These are phyloP conservation scores for Galium porrigens DNA, from an alignment of 305 asterid species.

Conservation along the genomic window DNA sequence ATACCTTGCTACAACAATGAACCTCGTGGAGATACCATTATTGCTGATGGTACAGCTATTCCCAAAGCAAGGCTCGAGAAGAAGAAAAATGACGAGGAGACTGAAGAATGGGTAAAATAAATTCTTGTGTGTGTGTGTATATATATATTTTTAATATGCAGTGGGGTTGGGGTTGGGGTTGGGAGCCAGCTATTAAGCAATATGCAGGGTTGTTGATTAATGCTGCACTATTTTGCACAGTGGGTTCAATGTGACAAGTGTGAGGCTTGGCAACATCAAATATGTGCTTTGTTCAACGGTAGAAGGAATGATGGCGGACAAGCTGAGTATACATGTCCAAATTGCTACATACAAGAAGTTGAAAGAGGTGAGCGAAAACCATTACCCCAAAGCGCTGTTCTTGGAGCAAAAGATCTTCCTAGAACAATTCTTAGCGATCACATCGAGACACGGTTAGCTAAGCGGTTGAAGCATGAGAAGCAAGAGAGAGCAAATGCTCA, in stretches of 20 bases:
- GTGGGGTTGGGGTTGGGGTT: not conserved
- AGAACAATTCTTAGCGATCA: slow-evolving; percentile 81
- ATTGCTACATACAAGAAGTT: slow-evolving; percentile 74
- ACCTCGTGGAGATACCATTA: slow-evolving; percentile 73
- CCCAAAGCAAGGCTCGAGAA: slow-evolving; percentile 72
- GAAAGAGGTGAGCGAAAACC: slow-evolving; percentile 82
- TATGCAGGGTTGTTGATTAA: slow-evolving; percentile 18
- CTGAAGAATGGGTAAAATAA: slow-evolving; percentile 84
- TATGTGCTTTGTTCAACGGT: slow-evolving; percentile 91
- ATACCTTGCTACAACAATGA: slow-evolving; percentile 76
- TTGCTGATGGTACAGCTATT: slow-evolving; percentile 51
- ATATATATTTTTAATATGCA: not conserved
- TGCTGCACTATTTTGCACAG: slow-evolving; percentile 29
- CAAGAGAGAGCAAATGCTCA: slow-evolving; percentile 66
- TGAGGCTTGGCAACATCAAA: slow-evolving; percentile 98
- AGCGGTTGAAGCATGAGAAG: slow-evolving; percentile 66
- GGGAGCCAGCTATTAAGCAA: not conserved
- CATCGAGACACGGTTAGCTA: slow-evolving; percentile 62
- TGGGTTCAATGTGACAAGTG: slow-evolving; percentile 99
- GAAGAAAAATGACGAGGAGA: slow-evolving; percentile 87
- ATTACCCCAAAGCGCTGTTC: slow-evolving; percentile 81
- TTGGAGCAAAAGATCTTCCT: slow-evolving; percentile 89
- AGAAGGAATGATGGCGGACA: slow-evolving; percentile 93
- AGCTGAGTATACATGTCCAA: slow-evolving; percentile 98
- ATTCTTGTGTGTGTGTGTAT: not conserved